Conservation (phyloP, 441 rosid species). For the Gossypium schwendimanii region DNA sequence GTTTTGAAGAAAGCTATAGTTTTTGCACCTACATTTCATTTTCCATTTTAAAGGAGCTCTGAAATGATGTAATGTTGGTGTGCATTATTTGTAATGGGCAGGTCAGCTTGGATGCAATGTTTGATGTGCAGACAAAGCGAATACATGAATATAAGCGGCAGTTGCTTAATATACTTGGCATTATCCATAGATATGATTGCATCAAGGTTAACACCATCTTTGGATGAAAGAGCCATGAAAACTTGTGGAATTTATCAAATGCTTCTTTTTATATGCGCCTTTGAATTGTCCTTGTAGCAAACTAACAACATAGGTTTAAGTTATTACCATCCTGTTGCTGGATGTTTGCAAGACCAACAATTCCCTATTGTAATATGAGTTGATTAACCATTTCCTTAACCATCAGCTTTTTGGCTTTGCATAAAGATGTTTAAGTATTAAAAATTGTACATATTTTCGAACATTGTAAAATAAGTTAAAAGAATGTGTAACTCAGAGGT, state of each 20-base stretch:
- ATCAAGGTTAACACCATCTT: constrained; percentile 31
- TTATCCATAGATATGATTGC: constrained; percentile 42
- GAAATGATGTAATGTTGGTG: constrained; percentile 7
- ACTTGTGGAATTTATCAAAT: constrained; percentile 7
- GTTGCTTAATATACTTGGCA: constrained; percentile 43
- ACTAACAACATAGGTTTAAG: not conserved
- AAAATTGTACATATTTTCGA: not conserved
- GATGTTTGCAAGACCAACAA: not conserved
- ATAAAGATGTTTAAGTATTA: not conserved
- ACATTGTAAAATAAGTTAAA: not conserved
- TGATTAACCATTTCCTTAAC: not conserved
- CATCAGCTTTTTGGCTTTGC: not conserved
- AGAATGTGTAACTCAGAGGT: not conserved
- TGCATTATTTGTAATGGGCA: constrained; percentile 15
- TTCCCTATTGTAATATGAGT: not conserved
- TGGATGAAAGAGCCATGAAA: not conserved
- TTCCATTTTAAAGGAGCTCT: constrained; percentile 7
- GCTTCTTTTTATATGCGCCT: not conserved
- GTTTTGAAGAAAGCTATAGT: constrained; percentile 22
- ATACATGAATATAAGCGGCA: constrained; percentile 60
- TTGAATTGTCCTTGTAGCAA: not conserved
- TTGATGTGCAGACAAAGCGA: constrained; percentile 54
- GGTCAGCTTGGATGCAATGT: constrained; percentile 47
- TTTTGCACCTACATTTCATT: constrained; percentile 1
- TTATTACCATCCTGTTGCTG: not conserved